Evolutionary conservation across 2,329 filamentous ascomycete genomes (phyloP).

Genomic region (Neopestalotiopsis clavispora): DNA sequence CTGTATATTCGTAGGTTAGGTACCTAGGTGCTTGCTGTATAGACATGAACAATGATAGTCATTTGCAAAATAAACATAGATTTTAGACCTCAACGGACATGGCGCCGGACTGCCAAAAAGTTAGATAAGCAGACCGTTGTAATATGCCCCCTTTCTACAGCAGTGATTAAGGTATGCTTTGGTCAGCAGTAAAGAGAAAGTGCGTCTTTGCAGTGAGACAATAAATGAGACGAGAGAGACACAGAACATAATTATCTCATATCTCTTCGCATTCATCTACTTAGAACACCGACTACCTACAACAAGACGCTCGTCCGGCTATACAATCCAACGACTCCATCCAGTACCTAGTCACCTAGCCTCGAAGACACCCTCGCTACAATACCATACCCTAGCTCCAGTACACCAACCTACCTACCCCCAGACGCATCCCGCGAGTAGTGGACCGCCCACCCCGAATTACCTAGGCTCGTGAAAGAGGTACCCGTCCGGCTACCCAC

Average conservation of each 20-base stretch:
- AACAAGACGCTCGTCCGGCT: background rate
- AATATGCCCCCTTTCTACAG: background rate
- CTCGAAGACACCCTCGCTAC: background rate
- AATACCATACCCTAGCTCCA: background rate
- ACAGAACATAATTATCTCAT: too few species aligned
- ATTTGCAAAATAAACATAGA: background rate
- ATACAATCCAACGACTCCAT: background rate
- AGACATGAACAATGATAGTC: background rate
- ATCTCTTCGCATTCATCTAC: too few species aligned
- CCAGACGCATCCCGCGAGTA: background rate
- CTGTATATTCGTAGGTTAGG: background rate
- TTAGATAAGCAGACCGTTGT: background rate
- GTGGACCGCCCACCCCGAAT: conserved; percentile 14
- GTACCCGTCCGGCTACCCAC: conserved; percentile 13
- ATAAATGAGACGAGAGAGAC: too few species aligned
- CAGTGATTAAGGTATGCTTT: background rate
- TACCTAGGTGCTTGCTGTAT: background rate
- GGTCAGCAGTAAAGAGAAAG: background rate
- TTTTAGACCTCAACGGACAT: background rate
- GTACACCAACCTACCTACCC: background rate
- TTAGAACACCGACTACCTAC: background rate
- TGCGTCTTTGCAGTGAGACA: background rate
- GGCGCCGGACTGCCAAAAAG: background rate
- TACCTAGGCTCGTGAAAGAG: conserved; percentile 18
- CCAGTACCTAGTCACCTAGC: background rate